Conservation (phyloP, 495 filamentous ascomycete genomes). For the Lentithecium fluviatile region DNA sequence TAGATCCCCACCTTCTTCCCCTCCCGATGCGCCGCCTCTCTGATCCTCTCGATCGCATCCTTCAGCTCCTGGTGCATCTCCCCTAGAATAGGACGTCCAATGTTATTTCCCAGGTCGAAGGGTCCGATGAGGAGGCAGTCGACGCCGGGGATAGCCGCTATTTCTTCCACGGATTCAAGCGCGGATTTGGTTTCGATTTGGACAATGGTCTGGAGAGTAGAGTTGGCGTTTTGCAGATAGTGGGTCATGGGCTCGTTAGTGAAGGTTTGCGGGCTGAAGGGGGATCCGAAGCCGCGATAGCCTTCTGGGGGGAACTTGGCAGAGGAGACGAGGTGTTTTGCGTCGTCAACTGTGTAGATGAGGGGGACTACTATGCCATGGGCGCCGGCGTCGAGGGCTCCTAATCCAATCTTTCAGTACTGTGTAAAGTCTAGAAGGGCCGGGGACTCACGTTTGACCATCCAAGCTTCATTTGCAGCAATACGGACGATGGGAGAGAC, state of each 20-base stretch:
- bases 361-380: slow-evolving; percentile 48
- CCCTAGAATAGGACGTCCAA: slow-evolving; percentile 66
- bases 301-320: slow-evolving; percentile 46
- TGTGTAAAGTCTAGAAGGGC: neutral
- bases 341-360: slow-evolving; percentile 42
- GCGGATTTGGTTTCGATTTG: slow-evolving; percentile 82
- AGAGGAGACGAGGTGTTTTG: slow-evolving; percentile 38
- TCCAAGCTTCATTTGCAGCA: slow-evolving; percentile 46
- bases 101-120: slow-evolving; percentile 73
- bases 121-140: slow-evolving; percentile 79
- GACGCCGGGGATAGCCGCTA: slow-evolving; percentile 67
- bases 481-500: slow-evolving; percentile 45
- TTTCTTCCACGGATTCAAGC: slow-evolving; percentile 63
- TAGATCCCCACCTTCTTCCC: slow-evolving; percentile 81
- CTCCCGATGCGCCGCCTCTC: slow-evolving; percentile 59
- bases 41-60: slow-evolving; percentile 63
- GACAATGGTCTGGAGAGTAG: slow-evolving; percentile 66
- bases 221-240: slow-evolving; percentile 75
- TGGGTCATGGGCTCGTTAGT: slow-evolving; percentile 50
- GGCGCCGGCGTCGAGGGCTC: slow-evolving; percentile 46
- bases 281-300: slow-evolving; percentile 43
- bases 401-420: slow-evolving; percentile 7
- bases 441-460: slow-evolving; percentile 41
- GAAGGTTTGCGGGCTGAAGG: slow-evolving; percentile 61
- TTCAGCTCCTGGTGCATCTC: slow-evolving; percentile 64